These are phyloP conservation scores for Eragrostis nindensis DNA, from an alignment of 176 grass and related monocot species.

Conservation along the genomic window DNA sequence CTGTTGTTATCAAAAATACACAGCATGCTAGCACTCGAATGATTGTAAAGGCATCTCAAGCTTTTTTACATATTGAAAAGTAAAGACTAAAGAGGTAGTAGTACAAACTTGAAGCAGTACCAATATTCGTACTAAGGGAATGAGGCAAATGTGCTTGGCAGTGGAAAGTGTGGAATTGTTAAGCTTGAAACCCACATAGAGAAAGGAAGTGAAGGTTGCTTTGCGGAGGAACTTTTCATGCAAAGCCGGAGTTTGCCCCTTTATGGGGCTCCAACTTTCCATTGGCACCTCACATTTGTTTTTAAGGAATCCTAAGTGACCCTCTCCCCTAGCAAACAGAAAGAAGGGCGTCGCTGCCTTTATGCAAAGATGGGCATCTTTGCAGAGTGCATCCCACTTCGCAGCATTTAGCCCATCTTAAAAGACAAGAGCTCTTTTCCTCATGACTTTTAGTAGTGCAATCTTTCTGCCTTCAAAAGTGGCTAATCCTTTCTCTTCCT, in stretches of 20 bases:
- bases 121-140: constrained; percentile 27
- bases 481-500: constrained; percentile 70
- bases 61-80: constrained; percentile 45
- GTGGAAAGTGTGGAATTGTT: constrained; percentile 38
- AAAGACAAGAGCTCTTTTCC: constrained; percentile 64
- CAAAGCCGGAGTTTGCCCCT: constrained; percentile 54
- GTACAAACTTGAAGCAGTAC: constrained; percentile 20
- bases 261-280: constrained; percentile 49
- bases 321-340: constrained; percentile 31
- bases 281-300: constrained; percentile 53
- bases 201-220: constrained; percentile 15
- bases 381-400: constrained; percentile 79
- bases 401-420: constrained; percentile 50
- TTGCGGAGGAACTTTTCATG: constrained; percentile 52
- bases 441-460: constrained; percentile 74
- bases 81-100: constrained; percentile 5
- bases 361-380: constrained; percentile 59
- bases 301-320: constrained; percentile 59
- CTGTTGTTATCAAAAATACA: constrained; percentile 19
- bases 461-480: constrained; percentile 71
- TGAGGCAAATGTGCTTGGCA: constrained; percentile 36
- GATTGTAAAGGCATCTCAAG: constrained; percentile 29
- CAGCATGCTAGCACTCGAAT: constrained; percentile 47
- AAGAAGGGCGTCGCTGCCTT: constrained; percentile 39
- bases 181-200: constrained; percentile 38